Percentiles rank a stretch among this genome's conserved stretches.
These are phyloP conservation scores for Ganoderma resinaceum DNA, from an alignment of 1,284 basidiomycete species.

Conservation along the genomic window DNA sequence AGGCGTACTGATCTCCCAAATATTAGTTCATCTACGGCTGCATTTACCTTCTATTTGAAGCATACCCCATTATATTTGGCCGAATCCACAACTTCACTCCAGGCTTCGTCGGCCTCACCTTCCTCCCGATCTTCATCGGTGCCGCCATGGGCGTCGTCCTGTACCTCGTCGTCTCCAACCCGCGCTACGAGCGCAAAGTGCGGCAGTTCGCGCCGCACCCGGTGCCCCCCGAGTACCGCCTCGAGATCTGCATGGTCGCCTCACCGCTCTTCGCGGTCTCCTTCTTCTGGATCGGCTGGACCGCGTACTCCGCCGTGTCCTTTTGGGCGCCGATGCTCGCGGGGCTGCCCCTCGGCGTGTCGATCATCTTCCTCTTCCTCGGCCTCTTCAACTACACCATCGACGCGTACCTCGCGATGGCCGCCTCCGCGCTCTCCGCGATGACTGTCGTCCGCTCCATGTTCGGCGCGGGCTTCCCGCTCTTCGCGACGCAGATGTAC, in stretches of 20 bases:
- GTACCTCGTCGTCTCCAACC: constrained; percentile 41
- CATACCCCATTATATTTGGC: constrained; percentile 42
- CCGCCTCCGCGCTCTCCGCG: constrained; percentile 46
- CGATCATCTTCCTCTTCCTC: constrained; percentile 41
- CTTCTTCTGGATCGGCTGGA: constrained; percentile 57
- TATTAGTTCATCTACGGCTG: constrained; percentile 49
- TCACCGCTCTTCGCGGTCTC: constrained; percentile 49
- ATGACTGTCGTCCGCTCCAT: constrained; percentile 44
- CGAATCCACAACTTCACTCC: constrained; percentile 44
- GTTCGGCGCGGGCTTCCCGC: constrained; percentile 47
- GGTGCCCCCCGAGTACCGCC: constrained; percentile 54
- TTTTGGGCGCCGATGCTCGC: constrained; percentile 43
- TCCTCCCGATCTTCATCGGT: constrained; percentile 54
- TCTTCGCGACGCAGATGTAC: constrained; percentile 47
- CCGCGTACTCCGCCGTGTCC: constrained; percentile 39
- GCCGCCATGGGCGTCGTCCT: constrained; percentile 32
- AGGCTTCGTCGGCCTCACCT: constrained; percentile 50
- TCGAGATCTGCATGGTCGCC: constrained; percentile 50
- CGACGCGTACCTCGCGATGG: constrained; percentile 46
- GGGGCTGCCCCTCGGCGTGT: constrained; percentile 37
- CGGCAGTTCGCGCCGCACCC: constrained; percentile 44
- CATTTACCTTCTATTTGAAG: constrained; percentile 49
- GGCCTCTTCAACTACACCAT: constrained; percentile 47
- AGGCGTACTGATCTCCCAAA: background rate
- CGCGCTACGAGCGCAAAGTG: constrained; percentile 38